phyloP scores from a whole-genome alignment of 441 rosid species.

The Populus hybrid region DNA sequence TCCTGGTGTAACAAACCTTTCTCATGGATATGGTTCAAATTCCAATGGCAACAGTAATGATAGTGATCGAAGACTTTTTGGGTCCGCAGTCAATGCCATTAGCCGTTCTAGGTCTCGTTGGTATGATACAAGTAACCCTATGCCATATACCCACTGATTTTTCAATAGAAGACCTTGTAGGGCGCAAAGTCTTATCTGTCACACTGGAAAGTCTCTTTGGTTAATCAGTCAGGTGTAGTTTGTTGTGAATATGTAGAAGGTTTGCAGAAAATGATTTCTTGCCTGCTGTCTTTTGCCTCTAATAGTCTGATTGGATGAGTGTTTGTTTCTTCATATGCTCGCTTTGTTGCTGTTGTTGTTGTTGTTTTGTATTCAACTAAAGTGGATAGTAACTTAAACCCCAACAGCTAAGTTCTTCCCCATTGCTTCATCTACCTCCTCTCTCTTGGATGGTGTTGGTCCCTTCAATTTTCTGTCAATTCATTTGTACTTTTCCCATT shows the following conservation, averaged over 20 bases:
- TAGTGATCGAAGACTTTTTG: conserved; percentile 56
- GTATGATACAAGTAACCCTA: conserved; percentile 36
- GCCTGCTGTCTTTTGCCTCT: not conserved
- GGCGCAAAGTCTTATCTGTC: not conserved
- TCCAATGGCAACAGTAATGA: conserved; percentile 45
- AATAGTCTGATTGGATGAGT: not conserved
- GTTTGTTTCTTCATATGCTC: not conserved
- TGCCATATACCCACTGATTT: conserved; percentile 31
- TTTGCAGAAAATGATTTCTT: not conserved
- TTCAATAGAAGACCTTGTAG: conserved; percentile 5
- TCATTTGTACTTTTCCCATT: not conserved
- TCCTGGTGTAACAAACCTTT: conserved; percentile 47
- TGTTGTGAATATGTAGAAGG: not conserved
- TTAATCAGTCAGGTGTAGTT: not conserved
- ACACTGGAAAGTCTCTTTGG: not conserved
- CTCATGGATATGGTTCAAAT: conserved; percentile 49
- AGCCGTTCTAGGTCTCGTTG: conserved; percentile 55
- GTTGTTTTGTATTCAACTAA: not conserved
- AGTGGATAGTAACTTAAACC: not conserved
- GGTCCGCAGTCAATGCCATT: conserved; percentile 48
- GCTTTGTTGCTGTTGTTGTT: not conserved
- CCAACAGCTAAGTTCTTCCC: not conserved
- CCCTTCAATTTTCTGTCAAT: not conserved
- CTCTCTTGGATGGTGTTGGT: not conserved
- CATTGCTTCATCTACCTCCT: not conserved